phyloP scores from a whole-genome alignment of 1,284 basidiomycete genomes.

The Paramarasmius palmivorus region DNA sequence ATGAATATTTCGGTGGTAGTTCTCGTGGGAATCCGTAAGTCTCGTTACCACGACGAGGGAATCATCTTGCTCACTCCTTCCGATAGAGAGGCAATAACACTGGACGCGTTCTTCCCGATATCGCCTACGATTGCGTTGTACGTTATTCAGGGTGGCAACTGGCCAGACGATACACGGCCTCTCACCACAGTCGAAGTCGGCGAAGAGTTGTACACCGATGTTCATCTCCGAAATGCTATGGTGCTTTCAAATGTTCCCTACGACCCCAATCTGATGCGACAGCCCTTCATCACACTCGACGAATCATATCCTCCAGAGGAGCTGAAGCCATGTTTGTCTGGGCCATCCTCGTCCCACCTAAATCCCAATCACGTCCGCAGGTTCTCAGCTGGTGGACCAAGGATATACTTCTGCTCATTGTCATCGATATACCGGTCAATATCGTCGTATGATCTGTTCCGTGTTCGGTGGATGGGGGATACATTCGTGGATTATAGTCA shows the following conservation, averaged over 20 bases:
- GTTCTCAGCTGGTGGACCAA: conserved; percentile 7
- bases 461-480: conserved; percentile 47
- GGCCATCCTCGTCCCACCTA: neutral
- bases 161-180: neutral
- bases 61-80: neutral
- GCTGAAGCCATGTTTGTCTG: conserved; percentile 1
- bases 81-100: neutral
- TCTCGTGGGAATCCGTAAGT: conserved; percentile 14
- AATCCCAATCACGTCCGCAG: neutral
- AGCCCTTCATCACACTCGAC: conserved; percentile 6
- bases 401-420: conserved; percentile 52
- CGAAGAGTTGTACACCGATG: conserved; percentile 47
- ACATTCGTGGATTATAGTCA: conserved; percentile 51
- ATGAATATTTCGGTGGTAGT: conserved; percentile 27
- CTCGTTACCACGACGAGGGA: neutral
- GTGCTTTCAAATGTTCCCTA: conserved; percentile 50
- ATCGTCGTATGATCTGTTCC: conserved; percentile 51
- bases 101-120: conserved; percentile 54
- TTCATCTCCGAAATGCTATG: conserved; percentile 56
- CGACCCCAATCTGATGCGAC: neutral
- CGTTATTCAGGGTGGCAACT: conserved; percentile 33
- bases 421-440: conserved; percentile 49
- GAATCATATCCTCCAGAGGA: conserved; percentile 2
- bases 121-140: conserved; percentile 52
- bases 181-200: conserved; percentile 42